Conservation (phyloP, 768 basidiomycete genomes). For the Lepiota subincarnata region DNA sequence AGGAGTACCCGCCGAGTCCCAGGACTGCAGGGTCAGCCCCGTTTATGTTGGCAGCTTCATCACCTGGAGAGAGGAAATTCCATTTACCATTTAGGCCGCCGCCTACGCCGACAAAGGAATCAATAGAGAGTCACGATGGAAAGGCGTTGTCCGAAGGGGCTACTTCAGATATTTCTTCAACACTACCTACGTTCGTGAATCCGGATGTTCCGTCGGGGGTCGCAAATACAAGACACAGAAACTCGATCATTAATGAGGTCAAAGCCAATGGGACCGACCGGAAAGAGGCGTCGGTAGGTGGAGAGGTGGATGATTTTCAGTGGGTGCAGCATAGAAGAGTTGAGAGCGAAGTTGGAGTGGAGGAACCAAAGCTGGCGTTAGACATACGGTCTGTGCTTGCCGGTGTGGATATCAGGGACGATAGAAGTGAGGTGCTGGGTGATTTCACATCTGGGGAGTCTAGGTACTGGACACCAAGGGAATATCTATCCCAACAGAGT, state of each 20-base stretch:
- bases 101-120: neutral
- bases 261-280: neutral
- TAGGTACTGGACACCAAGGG: conserved; percentile 3
- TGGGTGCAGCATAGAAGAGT: neutral
- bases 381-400: too few species aligned
- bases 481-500: conserved; percentile 3
- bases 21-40: neutral
- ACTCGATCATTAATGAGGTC: neutral
- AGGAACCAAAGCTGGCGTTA: neutral
- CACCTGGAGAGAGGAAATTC: conserved; percentile 8
- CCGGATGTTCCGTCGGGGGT: neutral
- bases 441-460: neutral
- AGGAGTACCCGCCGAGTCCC: conserved; percentile 9
- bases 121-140: neutral
- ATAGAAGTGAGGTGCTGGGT: conserved; percentile 2
- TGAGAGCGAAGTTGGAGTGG: neutral
- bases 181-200: neutral
- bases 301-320: conserved; percentile 3
- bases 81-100: conserved; percentile 8
- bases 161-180: conserved; percentile 3
- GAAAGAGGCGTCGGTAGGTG: neutral
- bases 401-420: neutral
- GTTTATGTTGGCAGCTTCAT: neutral
- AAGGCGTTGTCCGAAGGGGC: neutral
- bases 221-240: too few species aligned